Evolutionary conservation across 176 grass and related monocot genomes (phyloP), one percentile per base, ranked within the genome.

Genomic region (Hsuehochloa calcarea): DNA sequence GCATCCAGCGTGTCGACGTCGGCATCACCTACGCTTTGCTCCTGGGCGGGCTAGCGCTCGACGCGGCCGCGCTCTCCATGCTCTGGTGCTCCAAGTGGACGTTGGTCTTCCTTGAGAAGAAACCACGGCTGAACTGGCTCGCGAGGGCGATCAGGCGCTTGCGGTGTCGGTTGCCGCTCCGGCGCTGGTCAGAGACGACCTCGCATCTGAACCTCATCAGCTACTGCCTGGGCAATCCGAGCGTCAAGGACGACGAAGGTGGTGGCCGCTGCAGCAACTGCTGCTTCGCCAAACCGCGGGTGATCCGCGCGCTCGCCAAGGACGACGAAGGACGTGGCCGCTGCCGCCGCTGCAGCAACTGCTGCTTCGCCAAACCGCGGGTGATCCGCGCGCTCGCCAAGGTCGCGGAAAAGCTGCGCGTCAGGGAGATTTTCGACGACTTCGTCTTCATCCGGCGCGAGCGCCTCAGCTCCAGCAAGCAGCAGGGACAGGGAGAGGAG

Each of bases 1-100:
- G 2, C 22, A 52, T 89, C 62, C 0, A 0, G 8, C 71, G 0
- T 20, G 11, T 80, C 22, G 91, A 96, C 52, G 25, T 84, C 7
- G 40, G 7, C 34, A 87, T 94, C 69, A 93, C 91, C 8, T 97
- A 94, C 63, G 56, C 85, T 31, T 56, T 97, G 9, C 61, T 97
- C 5, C 55, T 82, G 1, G 89, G 87, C 8, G 89, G 85, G 40
- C 59, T 97, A 22, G 72, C 27, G 37, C 79, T 90, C 1, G 79
- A 90, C 73, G 37, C 5, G 1, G 5, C 5, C 7, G 72, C 88
- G 0, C 47, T 90, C 26, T 1, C 60, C 56, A 82, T 86, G 84
- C 58, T 90, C 38, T 39, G 86, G 14, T 78, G 19, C 79, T 90
- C 84, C 26, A 45, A 78, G 72, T 22, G 46, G 37, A 26, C 5